These are phyloP conservation scores for Penicillium vulpinum DNA, from an alignment of 2,329 filamentous ascomycete genomes.

Conservation along the genomic window DNA sequence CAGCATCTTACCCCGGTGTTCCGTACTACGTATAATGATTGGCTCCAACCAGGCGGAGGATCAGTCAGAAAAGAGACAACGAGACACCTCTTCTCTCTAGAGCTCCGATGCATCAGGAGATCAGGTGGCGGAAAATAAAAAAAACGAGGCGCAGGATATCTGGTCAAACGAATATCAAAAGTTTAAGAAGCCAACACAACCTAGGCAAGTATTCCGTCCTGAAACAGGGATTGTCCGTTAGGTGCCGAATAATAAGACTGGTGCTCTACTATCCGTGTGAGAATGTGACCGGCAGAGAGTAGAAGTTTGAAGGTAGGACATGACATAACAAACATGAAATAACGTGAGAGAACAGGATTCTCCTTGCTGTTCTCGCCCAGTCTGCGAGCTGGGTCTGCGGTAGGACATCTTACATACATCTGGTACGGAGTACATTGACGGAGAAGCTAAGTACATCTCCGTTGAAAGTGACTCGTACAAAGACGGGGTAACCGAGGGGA, in stretches of 20 bases:
- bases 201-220: constrained; percentile 6
- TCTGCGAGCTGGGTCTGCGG: constrained; percentile 8
- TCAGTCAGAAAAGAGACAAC: constrained; percentile 9
- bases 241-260: not conserved
- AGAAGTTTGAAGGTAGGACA: constrained; percentile 21
- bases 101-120: constrained; percentile 17
- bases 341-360: constrained; percentile 9
- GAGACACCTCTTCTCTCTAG: constrained; percentile 2
- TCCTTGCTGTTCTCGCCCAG: constrained; percentile 18
- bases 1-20: not conserved
- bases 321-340: constrained; percentile 23
- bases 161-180: constrained; percentile 16
- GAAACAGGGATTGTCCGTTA: constrained; percentile 12
- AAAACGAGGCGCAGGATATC: constrained; percentile 15
- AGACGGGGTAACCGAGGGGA: not conserved
- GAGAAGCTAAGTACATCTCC: not conserved
- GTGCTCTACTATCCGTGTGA: constrained; percentile 4
- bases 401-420: constrained; percentile 5
- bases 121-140: constrained; percentile 14
- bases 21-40: not conserved
- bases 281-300: not conserved
- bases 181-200: not conserved
- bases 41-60: constrained; percentile 11
- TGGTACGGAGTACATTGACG: constrained; percentile 8
- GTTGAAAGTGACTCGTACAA: constrained; percentile 10